Percentiles rank a stretch among this genome's conserved stretches.
Evolutionary conservation across 306 rosid genomes (phyloP).

Genomic region (Astragalus glycyphyllos): DNA sequence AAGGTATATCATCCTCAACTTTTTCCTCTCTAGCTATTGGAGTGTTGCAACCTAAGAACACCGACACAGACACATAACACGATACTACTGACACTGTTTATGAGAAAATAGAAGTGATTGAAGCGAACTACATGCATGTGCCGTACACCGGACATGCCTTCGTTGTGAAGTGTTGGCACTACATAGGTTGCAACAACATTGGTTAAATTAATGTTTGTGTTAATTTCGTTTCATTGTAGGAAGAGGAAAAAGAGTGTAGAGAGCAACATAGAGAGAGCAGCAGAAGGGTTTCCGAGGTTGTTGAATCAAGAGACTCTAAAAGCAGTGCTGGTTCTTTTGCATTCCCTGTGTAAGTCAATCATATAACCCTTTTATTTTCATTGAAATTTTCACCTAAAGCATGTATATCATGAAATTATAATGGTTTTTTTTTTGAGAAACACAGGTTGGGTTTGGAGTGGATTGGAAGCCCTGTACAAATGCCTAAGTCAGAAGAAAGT

Average conservation of each 20-base stretch:
- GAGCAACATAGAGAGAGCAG: conserved; percentile 20
- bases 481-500: conserved; percentile 64
- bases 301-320: conserved; percentile 58
- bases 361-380: not conserved
- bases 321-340: conserved; percentile 71
- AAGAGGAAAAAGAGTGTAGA: conserved; percentile 45
- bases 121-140: no score
- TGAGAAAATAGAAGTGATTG: no score
- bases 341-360: conserved; percentile 64
- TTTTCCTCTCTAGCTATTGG: no score
- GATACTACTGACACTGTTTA: no score
- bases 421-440: no score
- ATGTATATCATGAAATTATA: no score
- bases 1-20: conserved; percentile 50
- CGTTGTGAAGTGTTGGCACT: no score
- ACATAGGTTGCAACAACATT: not conserved
- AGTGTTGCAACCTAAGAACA: no score
- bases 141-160: no score
- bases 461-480: conserved; percentile 71
- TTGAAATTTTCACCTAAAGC: no score
- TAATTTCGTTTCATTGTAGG: conserved; percentile 38
- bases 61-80: no score
- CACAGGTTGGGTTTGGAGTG: conserved; percentile 75
- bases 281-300: conserved; percentile 10
- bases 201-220: not conserved